Evolutionary conservation across 495 filamentous ascomycete species (phyloP).

Genomic region (Letharia columbiana): DNA sequence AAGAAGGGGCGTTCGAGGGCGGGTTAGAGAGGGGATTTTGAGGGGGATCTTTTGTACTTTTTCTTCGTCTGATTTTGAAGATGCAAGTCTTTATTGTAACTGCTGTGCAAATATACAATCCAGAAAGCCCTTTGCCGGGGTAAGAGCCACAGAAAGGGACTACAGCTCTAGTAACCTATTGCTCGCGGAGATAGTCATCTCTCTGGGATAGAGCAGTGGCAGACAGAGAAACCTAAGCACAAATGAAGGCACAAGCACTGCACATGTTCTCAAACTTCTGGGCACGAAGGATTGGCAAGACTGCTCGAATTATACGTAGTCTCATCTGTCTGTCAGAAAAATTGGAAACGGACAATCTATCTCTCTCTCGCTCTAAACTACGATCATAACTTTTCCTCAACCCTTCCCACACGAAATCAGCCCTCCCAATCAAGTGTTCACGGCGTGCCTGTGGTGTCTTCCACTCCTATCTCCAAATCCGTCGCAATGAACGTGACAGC

Average conservation of each 20-base stretch:
- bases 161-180: background rate
- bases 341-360: background rate
- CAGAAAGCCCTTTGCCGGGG: background rate
- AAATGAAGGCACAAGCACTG: background rate
- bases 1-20: too few species aligned
- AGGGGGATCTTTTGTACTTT: too few species aligned
- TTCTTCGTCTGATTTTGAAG: too few species aligned
- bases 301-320: background rate
- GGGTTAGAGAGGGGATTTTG: background rate
- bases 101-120: background rate
- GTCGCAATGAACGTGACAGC: background rate
- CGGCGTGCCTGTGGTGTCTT: background rate
- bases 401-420: background rate
- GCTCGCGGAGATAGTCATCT: too few species aligned
- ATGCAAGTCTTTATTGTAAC: background rate
- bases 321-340: background rate
- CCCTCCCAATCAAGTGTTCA: background rate
- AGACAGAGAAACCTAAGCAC: background rate
- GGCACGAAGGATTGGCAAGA: background rate
- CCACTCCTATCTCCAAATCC: background rate
- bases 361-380: background rate
- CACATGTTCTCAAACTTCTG: background rate
- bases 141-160: background rate
- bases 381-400: background rate
- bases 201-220: too few species aligned